Evolutionary conservation across 306 rosid genomes (phyloP).

Genomic region (Glycyrrhiza uralensis): DNA sequence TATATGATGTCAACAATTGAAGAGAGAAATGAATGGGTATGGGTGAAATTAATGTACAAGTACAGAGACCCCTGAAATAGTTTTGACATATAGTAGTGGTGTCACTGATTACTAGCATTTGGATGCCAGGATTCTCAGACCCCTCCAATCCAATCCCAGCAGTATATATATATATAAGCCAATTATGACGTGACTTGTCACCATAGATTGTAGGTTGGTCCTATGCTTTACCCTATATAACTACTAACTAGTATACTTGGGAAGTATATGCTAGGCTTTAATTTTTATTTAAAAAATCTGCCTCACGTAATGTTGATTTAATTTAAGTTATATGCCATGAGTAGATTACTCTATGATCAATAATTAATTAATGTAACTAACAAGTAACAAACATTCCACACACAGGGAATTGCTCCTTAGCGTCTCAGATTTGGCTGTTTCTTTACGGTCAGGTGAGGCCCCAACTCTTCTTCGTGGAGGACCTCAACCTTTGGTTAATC

Average conservation of each 20-base stretch:
- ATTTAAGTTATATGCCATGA: neutral
- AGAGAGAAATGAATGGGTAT: neutral
- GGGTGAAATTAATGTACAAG: slow-evolving; percentile 29
- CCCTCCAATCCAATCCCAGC: slow-evolving; percentile 11
- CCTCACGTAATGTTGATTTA: neutral
- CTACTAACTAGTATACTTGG: neutral
- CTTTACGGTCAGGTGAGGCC: too few species aligned
- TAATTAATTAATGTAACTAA: neutral
- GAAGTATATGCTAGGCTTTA: neutral
- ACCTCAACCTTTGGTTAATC: too few species aligned
- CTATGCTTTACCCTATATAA: neutral
- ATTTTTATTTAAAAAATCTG: neutral
- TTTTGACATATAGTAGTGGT: neutral
- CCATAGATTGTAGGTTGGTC: slow-evolving; percentile 21
- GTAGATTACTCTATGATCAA: neutral
- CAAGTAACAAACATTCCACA: neutral
- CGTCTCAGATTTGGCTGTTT: too few species aligned
- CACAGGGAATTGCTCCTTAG: neutral
- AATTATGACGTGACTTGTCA: slow-evolving; percentile 23
- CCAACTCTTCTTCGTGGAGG: too few species aligned
- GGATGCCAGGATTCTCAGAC: slow-evolving; percentile 10
- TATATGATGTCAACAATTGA: neutral
- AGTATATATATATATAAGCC: neutral
- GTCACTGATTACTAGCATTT: slow-evolving; percentile 22
- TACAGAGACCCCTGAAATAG: neutral